Percentiles rank a stretch among this genome's conserved stretches.
Conservation (phyloP, 192 early-diverging fungal genomes). For the Chytriomyces confervae region DNA sequence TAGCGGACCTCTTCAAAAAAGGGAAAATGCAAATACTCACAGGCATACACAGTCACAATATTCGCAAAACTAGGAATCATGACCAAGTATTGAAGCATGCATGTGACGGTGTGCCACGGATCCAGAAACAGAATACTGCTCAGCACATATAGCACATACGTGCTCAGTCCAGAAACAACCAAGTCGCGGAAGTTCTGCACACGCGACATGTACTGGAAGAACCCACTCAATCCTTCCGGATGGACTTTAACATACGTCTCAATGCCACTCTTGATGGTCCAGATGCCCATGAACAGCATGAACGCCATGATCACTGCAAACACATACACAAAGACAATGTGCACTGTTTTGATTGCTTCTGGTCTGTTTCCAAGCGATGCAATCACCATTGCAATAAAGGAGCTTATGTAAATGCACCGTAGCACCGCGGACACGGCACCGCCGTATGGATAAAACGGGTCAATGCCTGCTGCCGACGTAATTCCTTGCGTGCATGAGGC, state of each 20-base stretch:
- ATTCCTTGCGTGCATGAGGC: constrained; percentile 8
- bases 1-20: not conserved
- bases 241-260: constrained; percentile 19
- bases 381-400: constrained; percentile 55
- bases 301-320: constrained; percentile 83
- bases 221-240: not conserved
- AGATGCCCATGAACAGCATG: constrained; percentile 57
- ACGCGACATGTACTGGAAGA: constrained; percentile 34
- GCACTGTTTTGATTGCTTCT: constrained; percentile 68
- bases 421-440: constrained; percentile 49
- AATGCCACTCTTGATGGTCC: constrained; percentile 48
- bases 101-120: constrained; percentile 56
- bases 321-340: constrained; percentile 68
- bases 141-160: constrained; percentile 55
- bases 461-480: constrained; percentile 45
- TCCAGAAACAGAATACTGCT: constrained; percentile 50
- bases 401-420: constrained; percentile 43
- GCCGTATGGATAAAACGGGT: constrained; percentile 48
- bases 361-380: constrained; percentile 60
- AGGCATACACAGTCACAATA: constrained; percentile 53
- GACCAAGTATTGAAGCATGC: constrained; percentile 57
- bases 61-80: constrained; percentile 54
- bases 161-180: constrained; percentile 46
- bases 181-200: constrained; percentile 52
- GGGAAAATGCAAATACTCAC: constrained; percentile 38